Evolutionary conservation across 2,329 filamentous ascomycete species (phyloP), one percentile per base, ranked within the genome.

Genomic region (Scedosporium apiospermum): DNA sequence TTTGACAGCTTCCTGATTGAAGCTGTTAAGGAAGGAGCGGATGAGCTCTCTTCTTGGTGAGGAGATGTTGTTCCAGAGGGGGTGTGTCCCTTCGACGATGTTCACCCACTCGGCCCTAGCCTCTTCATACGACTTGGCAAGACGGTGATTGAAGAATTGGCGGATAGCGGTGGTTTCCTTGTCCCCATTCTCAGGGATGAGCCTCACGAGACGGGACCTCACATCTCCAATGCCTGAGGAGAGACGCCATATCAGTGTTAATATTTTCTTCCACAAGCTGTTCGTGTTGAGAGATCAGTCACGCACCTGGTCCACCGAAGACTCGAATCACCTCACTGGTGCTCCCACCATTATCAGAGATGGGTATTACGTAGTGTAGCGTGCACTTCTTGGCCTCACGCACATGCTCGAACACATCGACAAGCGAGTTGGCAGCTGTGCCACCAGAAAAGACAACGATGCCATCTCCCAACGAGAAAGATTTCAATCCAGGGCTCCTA

Each of bases 261-360:
- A 10, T 27, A 23, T 51, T 18, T 34, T 44, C 41, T 26, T 18
- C 34, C 10, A 38, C 9, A 38, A 55, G 27, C 58, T 42, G 62
- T 65, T 63, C 63, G 62, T 30, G 41, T 16, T 34, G 7, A 57
- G 23, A 59, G 46, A 18, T n/a, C 44, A 12, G 10, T 38, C 34
- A 38, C 75, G 63, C 76, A 88, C 93, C 93, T 66, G 93, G 93
- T 1, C 95, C 95, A 14, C 93, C 95, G 75, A 98, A 95, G 42
- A 98, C 92, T 42, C 95, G 84, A 67, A 97, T 96, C 69, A 97
- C 79, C 77, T 98, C 93, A 55, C 91, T 96, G 2, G 92, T 96
- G 68, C 90, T 96, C 46, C 93, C 93, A 58, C 93, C 93, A 75
- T 98, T 98, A 76, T 98, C 93, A 67, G 90, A 95, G 72, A 97